phyloP scores from a whole-genome alignment of 495 filamentous ascomycete species.

The Xylaria castorea region DNA sequence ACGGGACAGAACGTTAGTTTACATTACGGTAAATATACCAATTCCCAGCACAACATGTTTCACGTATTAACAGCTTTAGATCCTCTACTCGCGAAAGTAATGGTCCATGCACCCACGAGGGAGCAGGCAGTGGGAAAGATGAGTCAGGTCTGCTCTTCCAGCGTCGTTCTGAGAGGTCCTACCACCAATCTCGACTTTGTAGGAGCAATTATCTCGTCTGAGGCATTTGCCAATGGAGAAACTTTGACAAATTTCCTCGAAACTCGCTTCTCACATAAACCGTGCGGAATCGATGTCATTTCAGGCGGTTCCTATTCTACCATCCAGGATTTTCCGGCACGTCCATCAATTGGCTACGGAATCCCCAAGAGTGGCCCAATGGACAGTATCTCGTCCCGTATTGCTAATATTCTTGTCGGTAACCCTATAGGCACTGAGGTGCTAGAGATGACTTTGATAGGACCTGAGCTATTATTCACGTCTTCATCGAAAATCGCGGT shows the following conservation, averaged over 20 bases:
- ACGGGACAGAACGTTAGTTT: slow-evolving; percentile 61
- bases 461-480: slow-evolving; percentile 63
- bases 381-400: slow-evolving; percentile 60
- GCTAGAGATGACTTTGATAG: slow-evolving; percentile 65
- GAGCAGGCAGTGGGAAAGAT: slow-evolving; percentile 50
- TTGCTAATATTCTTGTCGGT: slow-evolving; percentile 65
- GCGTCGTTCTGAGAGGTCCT: slow-evolving; percentile 46
- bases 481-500: slow-evolving; percentile 55
- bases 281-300: slow-evolving; percentile 63
- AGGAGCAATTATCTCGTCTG: slow-evolving; percentile 50
- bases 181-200: slow-evolving; percentile 66
- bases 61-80: slow-evolving; percentile 41
- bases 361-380: slow-evolving; percentile 61
- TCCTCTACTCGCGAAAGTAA: slow-evolving; percentile 68
- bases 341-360: slow-evolving; percentile 59
- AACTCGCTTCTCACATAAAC: slow-evolving; percentile 54
- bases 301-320: slow-evolving; percentile 62
- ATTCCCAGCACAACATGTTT: neutral
- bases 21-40: slow-evolving; percentile 53
- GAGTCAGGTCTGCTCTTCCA: slow-evolving; percentile 48
- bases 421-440: slow-evolving; percentile 59
- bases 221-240: slow-evolving; percentile 52
- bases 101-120: slow-evolving; percentile 56
- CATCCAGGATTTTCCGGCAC: slow-evolving; percentile 64
- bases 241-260: slow-evolving; percentile 62